A percentile compares a stretch with the other conserved stretches of the same genome.
phyloP scores from a whole-genome alignment of 768 basidiomycete genomes.

The Boletus rubescentipes region DNA sequence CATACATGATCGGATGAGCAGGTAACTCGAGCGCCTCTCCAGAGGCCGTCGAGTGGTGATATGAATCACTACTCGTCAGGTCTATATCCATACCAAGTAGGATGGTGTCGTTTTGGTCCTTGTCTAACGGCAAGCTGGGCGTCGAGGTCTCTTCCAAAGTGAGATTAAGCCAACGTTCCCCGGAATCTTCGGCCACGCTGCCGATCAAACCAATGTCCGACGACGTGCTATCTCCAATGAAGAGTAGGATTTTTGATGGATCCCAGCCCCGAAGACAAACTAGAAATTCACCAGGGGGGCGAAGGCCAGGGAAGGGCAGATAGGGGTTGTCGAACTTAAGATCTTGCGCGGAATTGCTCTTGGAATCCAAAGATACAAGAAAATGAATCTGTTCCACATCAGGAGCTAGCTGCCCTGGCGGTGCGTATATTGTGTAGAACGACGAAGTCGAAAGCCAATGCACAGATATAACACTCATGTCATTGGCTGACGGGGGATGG shows the following conservation, averaged over 20 bases:
- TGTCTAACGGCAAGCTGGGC: conserved; percentile 65
- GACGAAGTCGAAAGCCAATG: conserved; percentile 70
- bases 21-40: conserved; percentile 45
- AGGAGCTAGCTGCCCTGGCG: conserved; percentile 37
- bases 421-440: conserved; percentile 64
- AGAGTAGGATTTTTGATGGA: conserved; percentile 40
- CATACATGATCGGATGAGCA: conserved; percentile 65
- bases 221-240: conserved; percentile 51
- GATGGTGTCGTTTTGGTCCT: conserved; percentile 67
- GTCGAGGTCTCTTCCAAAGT: conserved; percentile 50
- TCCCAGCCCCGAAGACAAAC: conserved; percentile 44
- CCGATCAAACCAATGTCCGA: conserved; percentile 51
- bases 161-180: conserved; percentile 45
- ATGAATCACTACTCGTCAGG: conserved; percentile 50
- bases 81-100: conserved; percentile 66
- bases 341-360: conserved; percentile 38
- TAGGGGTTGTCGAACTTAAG: conserved; percentile 40
- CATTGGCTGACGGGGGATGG: conserved; percentile 50
- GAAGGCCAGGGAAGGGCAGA: conserved; percentile 44
- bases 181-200: conserved; percentile 23
- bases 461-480: conserved; percentile 47
- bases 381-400: conserved; percentile 45
- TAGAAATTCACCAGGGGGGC: conserved; percentile 45
- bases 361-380: conserved; percentile 42
- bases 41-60: conserved; percentile 36